Percentiles rank a stretch among this genome's conserved stretches.
Conservation (phyloP, 1,284 basidiomycete species). For the Cryptococcus jaspeensis region DNA sequence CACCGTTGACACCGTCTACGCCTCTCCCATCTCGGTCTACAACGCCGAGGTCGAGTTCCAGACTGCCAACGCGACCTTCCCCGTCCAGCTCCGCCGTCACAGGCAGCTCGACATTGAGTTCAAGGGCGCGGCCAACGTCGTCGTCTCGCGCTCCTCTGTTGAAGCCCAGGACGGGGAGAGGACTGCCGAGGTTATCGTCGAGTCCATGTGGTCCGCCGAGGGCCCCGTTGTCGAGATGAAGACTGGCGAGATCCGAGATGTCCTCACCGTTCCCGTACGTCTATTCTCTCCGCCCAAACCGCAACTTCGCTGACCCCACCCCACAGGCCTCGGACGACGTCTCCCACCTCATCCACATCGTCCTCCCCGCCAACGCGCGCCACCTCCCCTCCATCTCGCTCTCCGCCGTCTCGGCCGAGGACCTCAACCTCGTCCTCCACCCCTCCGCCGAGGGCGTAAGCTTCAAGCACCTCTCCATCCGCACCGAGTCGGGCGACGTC, state of each 20-base stretch:
- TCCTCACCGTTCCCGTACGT: conserved; percentile 18
- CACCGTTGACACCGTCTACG: conserved; percentile 10
- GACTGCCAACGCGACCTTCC: conserved; percentile 27
- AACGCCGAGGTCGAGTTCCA: conserved; percentile 1
- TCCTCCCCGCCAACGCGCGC: conserved; percentile 16
- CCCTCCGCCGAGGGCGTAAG: conserved; percentile 18
- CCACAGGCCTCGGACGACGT: conserved; percentile 3
- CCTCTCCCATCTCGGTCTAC: conserved; percentile 1
- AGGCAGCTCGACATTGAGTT: conserved; percentile 16
- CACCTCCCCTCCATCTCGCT: conserved; percentile 12
- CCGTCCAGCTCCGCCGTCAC: conserved; percentile 9
- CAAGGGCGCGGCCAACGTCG: conserved; percentile 15
- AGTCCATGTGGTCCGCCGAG: conserved; percentile 19
- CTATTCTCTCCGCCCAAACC: neutral
- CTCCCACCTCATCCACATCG: conserved; percentile 22
- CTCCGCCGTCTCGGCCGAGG: conserved; percentile 14
- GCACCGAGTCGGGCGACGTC: conserved; percentile 18
- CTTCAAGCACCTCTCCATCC: conserved; percentile 18
- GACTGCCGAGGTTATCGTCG: conserved; percentile 19
- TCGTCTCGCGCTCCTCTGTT: conserved; percentile 21
- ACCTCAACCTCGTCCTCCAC: conserved; percentile 18
- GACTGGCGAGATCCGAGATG: conserved; percentile 4
- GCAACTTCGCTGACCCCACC: neutral
- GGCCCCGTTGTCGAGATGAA: conserved; percentile 17
- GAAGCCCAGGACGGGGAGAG: neutral